Evolutionary conservation across 139 green algal species (phyloP), one percentile per base, ranked within the genome.

Genomic region (Micractinium sp.): DNA sequence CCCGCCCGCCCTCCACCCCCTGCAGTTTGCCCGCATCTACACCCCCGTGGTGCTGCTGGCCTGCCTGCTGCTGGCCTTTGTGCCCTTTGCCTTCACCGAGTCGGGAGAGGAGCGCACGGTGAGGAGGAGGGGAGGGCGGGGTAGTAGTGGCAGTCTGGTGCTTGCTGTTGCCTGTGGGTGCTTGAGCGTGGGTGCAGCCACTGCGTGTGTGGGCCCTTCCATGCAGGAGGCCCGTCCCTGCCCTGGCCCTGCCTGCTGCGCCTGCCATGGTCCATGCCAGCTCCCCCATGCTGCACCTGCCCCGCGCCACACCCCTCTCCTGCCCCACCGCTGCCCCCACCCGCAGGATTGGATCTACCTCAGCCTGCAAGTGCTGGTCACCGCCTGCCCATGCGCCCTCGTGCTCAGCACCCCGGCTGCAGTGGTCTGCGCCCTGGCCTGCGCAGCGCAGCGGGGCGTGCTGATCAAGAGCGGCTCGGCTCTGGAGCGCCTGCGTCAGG

Each of bases 321-420:
- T 63, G 38, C 14, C 22, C 76, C 38, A 23, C 39, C 3, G 3
- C 22, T n/a, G 4, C 5, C 31, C 31, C 53, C 47, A 56, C 71
- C 31, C 19, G 90, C 60, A 89, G 33, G 25, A 96, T 82, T 98
- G 90, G 88, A 61, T 95, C 9, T 96, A 97, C 87, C 88, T 95
- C 36, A 93, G 95, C 29, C 89, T 97, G 77, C 92, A 97, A 41
- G 89, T 98, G 56, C 91, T 98, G 33, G 96, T 98, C 27, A 95
- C 93, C 5, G 95, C 95, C n/a, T 98, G 96, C 91, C 96, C 96
- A 33, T 98, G 96, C 87, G 96, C 96, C 27, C 91, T 98, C n/a
- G 95, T 98, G 66, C 93, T 98, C 35, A 95, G 92, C 53, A 98
- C 96, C 16, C 96, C 96, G 19, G 93, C 97, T 5, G 87, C 92